Conservation (phyloP, 2,329 filamentous ascomycete species). For the Fusarium chaquense region DNA sequence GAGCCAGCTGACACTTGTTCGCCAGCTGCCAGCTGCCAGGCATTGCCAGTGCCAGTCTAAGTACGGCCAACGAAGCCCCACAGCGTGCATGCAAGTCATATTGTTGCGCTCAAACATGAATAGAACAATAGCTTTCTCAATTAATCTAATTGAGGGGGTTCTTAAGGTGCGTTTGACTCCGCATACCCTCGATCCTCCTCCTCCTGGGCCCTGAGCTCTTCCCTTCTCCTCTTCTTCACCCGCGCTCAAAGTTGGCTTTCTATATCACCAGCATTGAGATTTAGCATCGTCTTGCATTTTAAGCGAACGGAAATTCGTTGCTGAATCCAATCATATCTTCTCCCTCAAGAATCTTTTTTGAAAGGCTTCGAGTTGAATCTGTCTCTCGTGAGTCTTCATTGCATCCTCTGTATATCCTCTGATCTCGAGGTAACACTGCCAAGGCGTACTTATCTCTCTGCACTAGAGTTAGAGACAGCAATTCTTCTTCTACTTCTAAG, state of each 20-base stretch:
- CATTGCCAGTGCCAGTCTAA: not conserved
- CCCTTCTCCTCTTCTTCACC: not conserved
- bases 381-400: slow-evolving; percentile 16
- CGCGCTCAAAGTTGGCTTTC: not conserved
- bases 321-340: not conserved
- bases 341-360: not conserved
- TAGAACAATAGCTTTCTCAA: slow-evolving; percentile 20
- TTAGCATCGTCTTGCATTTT: not conserved
- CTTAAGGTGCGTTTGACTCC: not conserved
- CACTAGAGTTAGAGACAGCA: not conserved
- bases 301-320: not conserved
- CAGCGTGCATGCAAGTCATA: not conserved
- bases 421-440: not conserved
- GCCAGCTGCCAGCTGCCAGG: not conserved
- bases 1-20: not conserved
- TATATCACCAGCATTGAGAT: not conserved
- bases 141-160: not conserved
- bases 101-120: slow-evolving; percentile 20
- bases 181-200: not conserved
- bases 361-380: not conserved
- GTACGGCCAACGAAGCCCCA: slow-evolving; percentile 4
- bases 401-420: not conserved
- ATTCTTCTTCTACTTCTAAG: not conserved
- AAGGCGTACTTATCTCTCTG: slow-evolving; percentile 2
- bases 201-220: not conserved